phyloP scores from a whole-genome alignment of 352 stramenopile genomes.

The Phytopythium kandeliae region DNA sequence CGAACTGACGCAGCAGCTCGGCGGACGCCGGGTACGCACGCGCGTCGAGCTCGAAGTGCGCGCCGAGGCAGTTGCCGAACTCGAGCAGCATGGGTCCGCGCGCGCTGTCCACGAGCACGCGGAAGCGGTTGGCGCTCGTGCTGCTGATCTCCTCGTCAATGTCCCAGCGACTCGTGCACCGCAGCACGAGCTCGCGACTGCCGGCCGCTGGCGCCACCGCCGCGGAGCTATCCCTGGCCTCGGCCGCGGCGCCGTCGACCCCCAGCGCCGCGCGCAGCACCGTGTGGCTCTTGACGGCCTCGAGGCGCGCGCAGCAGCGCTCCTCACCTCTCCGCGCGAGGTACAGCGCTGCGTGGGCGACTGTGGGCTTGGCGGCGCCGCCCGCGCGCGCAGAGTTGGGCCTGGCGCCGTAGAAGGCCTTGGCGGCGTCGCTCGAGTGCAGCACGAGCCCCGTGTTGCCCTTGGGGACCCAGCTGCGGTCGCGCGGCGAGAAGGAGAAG shows the following conservation, averaged over 20 bases:
- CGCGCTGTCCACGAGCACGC: constrained; percentile 72
- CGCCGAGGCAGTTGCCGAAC: constrained; percentile 73
- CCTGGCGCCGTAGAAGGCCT: constrained; percentile 40
- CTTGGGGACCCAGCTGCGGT: constrained; percentile 48
- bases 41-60: constrained; percentile 49
- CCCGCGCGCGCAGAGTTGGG: constrained; percentile 54
- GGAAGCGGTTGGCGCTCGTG: constrained; percentile 68
- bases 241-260: neutral
- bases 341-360: constrained; percentile 34
- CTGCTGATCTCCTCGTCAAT: constrained; percentile 70
- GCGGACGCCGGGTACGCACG: constrained; percentile 49
- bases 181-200: constrained; percentile 51
- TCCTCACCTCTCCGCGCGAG: constrained; percentile 53
- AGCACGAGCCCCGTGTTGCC: constrained; percentile 72
- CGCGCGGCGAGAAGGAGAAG: constrained; percentile 35
- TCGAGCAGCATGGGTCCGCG: constrained; percentile 74
- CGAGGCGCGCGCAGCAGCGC: constrained; percentile 60
- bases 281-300: constrained; percentile 35
- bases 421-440: constrained; percentile 52
- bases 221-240: too few species aligned
- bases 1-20: constrained; percentile 50
- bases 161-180: constrained; percentile 75
- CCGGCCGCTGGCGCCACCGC: too few species aligned
- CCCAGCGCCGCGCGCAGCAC: constrained; percentile 27
- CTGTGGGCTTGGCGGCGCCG: constrained; percentile 15